These are phyloP conservation scores for Rubia peregrina DNA, from an alignment of 305 asterid genomes.

Conservation along the genomic window DNA sequence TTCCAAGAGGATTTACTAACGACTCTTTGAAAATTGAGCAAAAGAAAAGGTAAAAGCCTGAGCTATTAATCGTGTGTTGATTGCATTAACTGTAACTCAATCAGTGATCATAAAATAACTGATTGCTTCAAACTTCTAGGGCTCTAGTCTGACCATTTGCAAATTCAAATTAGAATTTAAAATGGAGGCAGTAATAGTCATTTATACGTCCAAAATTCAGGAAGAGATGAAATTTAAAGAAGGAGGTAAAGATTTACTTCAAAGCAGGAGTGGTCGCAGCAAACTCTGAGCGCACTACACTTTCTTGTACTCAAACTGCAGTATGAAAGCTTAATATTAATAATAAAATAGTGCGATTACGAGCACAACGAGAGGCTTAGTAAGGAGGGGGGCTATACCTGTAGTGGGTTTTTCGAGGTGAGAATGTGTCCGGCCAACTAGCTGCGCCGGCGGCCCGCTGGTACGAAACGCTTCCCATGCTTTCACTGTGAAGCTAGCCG, in stretches of 20 bases:
- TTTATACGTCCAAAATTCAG: neutral
- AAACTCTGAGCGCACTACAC: constrained; percentile 29
- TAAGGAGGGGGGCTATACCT: neutral
- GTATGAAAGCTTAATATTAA: neutral
- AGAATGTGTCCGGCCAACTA: neutral
- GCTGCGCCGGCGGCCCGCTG: constrained; percentile 4
- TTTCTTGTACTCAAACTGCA: constrained; percentile 29
- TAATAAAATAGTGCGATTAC: constrained; percentile 10
- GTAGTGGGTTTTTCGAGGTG: neutral
- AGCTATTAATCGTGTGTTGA: neutral
- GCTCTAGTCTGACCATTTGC: neutral
- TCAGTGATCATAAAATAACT: neutral
- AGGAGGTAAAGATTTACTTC: constrained; percentile 50
- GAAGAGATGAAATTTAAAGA: neutral
- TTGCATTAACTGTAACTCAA: neutral
- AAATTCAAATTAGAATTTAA: neutral
- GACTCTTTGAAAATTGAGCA: neutral
- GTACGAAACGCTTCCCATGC: neutral
- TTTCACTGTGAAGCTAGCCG: neutral
- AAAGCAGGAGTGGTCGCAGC: constrained; percentile 60
- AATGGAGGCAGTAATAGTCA: neutral
- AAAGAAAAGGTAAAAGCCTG: neutral
- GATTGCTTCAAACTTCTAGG: neutral
- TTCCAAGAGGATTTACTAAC: neutral
- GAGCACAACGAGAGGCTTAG: neutral